Conservation (phyloP, 108 stramenopile species). For the Cylindrotheca closterium region DNA sequence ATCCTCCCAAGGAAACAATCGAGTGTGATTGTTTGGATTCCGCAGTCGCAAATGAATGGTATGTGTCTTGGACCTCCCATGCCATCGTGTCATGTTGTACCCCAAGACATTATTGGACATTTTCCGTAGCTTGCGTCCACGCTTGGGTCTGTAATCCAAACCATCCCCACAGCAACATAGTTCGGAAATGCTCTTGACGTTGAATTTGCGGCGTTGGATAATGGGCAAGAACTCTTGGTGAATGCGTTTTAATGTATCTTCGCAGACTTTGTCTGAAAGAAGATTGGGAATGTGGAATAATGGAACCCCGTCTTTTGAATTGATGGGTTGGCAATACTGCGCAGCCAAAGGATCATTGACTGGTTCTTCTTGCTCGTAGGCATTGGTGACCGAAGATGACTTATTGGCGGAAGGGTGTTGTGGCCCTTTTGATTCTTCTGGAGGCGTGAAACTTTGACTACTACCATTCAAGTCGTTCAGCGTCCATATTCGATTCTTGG, state of each 20-base stretch:
- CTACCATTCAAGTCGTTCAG: background rate
- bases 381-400: background rate
- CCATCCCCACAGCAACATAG: constrained; percentile 87
- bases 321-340: constrained; percentile 9
- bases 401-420: background rate
- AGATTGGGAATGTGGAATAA: constrained; percentile 42
- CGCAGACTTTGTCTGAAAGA: constrained; percentile 37
- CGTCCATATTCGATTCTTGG: constrained; percentile 5
- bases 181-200: constrained; percentile 66
- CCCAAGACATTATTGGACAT: constrained; percentile 72
- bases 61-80: constrained; percentile 25
- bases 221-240: constrained; percentile 69
- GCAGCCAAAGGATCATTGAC: background rate
- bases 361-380: background rate
- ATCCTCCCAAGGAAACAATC: constrained; percentile 56
- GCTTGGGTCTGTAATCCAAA: constrained; percentile 28
- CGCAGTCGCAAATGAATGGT: constrained; percentile 78
- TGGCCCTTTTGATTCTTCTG: too few relatives aligned
- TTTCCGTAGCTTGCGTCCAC: constrained; percentile 18
- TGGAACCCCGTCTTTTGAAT: constrained; percentile 15
- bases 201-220: constrained; percentile 54
- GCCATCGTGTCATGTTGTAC: constrained; percentile 60
- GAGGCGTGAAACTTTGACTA: background rate
- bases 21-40: constrained; percentile 40
- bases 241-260: constrained; percentile 51